Base-by-base conservation (phyloP, 1,139 yeast species). In the Kodamaea fungicola region DNA sequence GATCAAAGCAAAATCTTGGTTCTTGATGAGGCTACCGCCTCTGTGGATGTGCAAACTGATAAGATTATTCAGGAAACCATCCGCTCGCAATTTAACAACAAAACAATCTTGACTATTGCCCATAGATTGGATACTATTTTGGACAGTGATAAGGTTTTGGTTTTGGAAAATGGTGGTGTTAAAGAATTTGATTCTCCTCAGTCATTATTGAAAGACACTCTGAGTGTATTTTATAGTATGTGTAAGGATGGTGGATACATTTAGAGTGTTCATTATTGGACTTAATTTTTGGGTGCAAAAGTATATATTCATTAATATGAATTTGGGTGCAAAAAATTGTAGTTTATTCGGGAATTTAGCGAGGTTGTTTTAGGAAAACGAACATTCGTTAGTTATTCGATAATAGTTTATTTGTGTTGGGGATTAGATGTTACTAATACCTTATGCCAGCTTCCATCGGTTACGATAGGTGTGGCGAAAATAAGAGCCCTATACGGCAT, bases 1-100 rank as follows among this genome's bases (percentile, higher is more conserved):
- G 54, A 56, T 16, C 50, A 55, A 19, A 57, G 67, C 0, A 60
- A 54, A 32, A 56, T 65, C 16, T 54, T 65, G 34, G 57, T 65
- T 29, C 50, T 64, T 32, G 69, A 63, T 43, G 70, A 64, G 42
- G 69, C 69, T 7, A 63, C 69, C 4, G 67, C 69, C 8, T 60
- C 68, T 2, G 67, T 64, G 19, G 69, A 64, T 47, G 66, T 61
- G 5, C 60, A 62, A 42, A 63, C 69, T 1, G 70, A 63, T 43
- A 57, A 59, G 37, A 49, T 51, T 24, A 60, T 64, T 26, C 68
- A 64, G 41, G 54, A 56, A 13, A 62, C 69, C 1, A 63, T 63
- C 27, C 47, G 66, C 38, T 40, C 48, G 2, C 61, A 61, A 37
- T 64, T 64, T 40, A 55, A 50, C 22, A 61, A 63, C 35, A 61